Conservation (phyloP, 1,284 basidiomycete genomes). For the Coniferiporia weirii region DNA sequence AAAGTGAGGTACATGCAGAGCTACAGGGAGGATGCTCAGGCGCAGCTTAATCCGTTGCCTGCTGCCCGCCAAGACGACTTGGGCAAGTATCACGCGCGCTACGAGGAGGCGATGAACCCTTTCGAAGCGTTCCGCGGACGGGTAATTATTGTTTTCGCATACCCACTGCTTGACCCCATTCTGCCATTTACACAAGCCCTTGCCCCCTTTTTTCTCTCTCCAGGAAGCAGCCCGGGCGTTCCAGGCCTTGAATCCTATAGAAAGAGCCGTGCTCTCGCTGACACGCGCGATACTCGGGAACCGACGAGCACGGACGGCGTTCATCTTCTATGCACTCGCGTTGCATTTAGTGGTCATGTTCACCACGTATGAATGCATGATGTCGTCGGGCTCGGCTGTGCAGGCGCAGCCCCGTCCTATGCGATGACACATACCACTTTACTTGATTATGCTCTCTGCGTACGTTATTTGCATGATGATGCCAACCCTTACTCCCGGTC, state of each 20-base stretch:
- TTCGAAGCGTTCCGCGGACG: constrained; percentile 95
- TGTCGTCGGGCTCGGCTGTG: constrained; percentile 42
- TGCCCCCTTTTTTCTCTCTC: constrained; percentile 14
- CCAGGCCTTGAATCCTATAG: constrained; percentile 87
- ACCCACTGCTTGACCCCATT: neutral
- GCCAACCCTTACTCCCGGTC: no score
- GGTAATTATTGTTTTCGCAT: constrained; percentile 45
- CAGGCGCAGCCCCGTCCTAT: constrained; percentile 43
- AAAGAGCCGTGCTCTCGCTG: constrained; percentile 81
- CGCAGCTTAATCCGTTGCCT: constrained; percentile 66
- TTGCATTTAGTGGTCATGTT: constrained; percentile 79
- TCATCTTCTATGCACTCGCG: constrained; percentile 76
- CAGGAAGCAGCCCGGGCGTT: constrained; percentile 93
- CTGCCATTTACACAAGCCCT: neutral
- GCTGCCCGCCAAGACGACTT: constrained; percentile 61
- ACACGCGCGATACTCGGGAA: constrained; percentile 87
- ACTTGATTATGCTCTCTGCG: neutral
- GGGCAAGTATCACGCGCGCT: constrained; percentile 84
- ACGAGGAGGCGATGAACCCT: constrained; percentile 96
- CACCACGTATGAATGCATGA: constrained; percentile 68
- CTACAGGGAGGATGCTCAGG: constrained; percentile 69
- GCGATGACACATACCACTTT: constrained; percentile 2
- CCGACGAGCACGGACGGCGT: constrained; percentile 75
- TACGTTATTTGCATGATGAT: neutral
- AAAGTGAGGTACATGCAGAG: constrained; percentile 97